phyloP scores from a whole-genome alignment of 2,329 filamentous ascomycete genomes.

The Fusarium begoniae region DNA sequence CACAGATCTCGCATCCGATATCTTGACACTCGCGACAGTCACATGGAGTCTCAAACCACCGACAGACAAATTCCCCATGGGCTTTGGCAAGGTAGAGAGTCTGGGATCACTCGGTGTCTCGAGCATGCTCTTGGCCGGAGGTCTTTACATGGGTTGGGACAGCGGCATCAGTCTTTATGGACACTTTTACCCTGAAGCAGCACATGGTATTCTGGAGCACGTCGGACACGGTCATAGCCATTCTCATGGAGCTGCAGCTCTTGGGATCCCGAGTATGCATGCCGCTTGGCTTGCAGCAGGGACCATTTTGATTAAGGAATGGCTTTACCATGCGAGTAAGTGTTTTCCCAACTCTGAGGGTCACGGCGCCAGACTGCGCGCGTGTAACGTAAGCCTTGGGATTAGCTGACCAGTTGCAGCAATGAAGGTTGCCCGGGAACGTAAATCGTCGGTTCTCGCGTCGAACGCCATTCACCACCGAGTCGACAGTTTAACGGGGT shows the following conservation, averaged over 20 bases:
- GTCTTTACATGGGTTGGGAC: slow-evolving; percentile 90
- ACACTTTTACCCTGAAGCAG: slow-evolving; percentile 76
- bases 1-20: slow-evolving; percentile 93
- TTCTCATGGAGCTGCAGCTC: slow-evolving; percentile 58
- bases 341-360: slow-evolving; percentile 38
- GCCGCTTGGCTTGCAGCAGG: slow-evolving; percentile 93
- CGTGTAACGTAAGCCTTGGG: not conserved
- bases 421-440: slow-evolving; percentile 93
- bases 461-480: slow-evolving; percentile 97
- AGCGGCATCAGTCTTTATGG: slow-evolving; percentile 73
- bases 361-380: not conserved
- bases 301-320: slow-evolving; percentile 93
- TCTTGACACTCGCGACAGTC: slow-evolving; percentile 93
- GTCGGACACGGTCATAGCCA: slow-evolving; percentile 72
- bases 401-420: slow-evolving; percentile 60
- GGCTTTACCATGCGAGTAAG: slow-evolving; percentile 95
- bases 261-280: slow-evolving; percentile 81
- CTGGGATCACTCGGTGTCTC: slow-evolving; percentile 93
- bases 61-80: slow-evolving; percentile 83
- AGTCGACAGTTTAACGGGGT: slow-evolving; percentile 92
- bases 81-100: slow-evolving; percentile 98
- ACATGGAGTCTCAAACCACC: slow-evolving; percentile 91
- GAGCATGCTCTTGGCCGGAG: slow-evolving; percentile 86
- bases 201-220: slow-evolving; percentile 71
- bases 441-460: slow-evolving; percentile 93